Evolutionary conservation across 2,329 filamentous ascomycete species (phyloP).

Genomic region (Colletotrichum limetticola): DNA sequence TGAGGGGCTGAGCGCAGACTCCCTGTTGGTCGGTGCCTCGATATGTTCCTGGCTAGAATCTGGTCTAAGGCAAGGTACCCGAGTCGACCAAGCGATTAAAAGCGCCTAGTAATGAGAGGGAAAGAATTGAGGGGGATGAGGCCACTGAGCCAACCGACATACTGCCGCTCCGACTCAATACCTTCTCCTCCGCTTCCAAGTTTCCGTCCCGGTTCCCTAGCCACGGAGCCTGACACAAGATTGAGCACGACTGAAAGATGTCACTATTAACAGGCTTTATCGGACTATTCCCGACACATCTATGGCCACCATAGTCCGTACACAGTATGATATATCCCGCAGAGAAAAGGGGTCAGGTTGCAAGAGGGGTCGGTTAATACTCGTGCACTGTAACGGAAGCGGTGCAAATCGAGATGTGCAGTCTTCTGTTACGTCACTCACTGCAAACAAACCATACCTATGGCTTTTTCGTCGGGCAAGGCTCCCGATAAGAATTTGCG

Average conservation of each 20-base stretch:
- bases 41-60: constrained; percentile 1
- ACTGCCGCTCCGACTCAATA: background rate
- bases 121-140: background rate
- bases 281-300: constrained; percentile 22
- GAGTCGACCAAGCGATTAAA: constrained; percentile 11
- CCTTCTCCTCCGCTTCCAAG: background rate
- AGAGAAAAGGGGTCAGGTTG: background rate
- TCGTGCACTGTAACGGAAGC: background rate
- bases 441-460: background rate
- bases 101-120: background rate
- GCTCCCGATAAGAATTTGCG: background rate
- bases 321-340: background rate
- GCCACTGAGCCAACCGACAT: constrained; percentile 8
- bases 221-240: background rate
- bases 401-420: background rate
- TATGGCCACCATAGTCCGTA: background rate
- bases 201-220: background rate
- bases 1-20: constrained; percentile 27
- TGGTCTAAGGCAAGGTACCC: constrained; percentile 29
- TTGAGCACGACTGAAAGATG: constrained; percentile 2
- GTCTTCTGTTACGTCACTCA: background rate
- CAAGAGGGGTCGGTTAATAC: background rate
- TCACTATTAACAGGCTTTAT: constrained; percentile 6
- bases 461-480: background rate
- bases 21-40: constrained; percentile 19